Percentiles rank a stretch among this genome's conserved stretches.
Evolutionary conservation across 257 asterid genomes (phyloP).

Genomic region (Solanum megistacrolobum): DNA sequence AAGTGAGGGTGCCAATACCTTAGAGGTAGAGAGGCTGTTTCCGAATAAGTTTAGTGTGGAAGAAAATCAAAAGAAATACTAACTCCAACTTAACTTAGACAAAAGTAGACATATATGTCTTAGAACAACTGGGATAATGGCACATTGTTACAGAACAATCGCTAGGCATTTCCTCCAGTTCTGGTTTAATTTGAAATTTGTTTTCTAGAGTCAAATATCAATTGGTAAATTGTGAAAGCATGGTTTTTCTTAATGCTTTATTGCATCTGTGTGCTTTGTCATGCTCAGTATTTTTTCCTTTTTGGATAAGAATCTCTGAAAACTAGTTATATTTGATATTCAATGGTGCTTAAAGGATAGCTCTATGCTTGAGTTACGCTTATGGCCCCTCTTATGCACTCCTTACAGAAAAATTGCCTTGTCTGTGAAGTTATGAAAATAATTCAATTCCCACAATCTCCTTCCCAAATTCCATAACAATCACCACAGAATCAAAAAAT

Average conservation of each 20-base stretch:
- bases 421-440: background rate
- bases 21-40: background rate
- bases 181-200: background rate
- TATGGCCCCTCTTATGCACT: background rate
- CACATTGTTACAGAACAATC: background rate
- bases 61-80: background rate
- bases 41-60: background rate
- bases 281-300: background rate
- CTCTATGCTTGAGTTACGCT: background rate
- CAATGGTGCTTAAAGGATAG: background rate
- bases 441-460: background rate
- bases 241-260: background rate
- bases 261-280: background rate
- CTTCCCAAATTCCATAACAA: background rate
- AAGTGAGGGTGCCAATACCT: background rate
- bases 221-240: background rate
- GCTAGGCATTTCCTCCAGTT: background rate
- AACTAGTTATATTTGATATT: background rate
- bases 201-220: background rate
- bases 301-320: background rate
- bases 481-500: background rate
- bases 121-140: background rate
- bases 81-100: background rate
- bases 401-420: background rate
- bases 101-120: background rate